Evolutionary conservation across 768 basidiomycete genomes (phyloP), one percentile per base, ranked within the genome.

Genomic region (Trametes punicea): DNA sequence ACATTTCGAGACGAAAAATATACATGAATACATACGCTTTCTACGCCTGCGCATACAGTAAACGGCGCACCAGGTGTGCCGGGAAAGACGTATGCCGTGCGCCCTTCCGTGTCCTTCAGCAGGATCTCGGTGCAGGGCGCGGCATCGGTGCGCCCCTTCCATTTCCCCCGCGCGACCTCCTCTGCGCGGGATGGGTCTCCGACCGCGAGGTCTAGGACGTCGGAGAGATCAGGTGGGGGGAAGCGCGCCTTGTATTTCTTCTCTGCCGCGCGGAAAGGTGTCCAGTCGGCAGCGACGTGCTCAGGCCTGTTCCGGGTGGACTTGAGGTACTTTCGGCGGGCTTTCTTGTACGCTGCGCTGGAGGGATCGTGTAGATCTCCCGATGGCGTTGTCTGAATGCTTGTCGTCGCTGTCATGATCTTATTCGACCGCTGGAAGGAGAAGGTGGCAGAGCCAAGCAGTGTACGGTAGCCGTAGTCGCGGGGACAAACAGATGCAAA

Each of bases 161-260:
- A 86, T 6, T 70, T 67, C 11, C 80, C 81, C 1, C 66, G 65
- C 3, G 67, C 61, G 26, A 81, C 68, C 63, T 85, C 82, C 21
- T 69, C 62, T 3, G 62, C 59, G 38, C 81, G 68, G 3, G 62
- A 27, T 1, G 67, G 61, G 63, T 83, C 76, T n/a, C 78, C 65
- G 27, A 68, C 67, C 2, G 82, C 80, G 36, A 88, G 74, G 70
- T 93, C 90, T 3, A 93, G 76, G 16, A 88, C 87, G 38, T 71
- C 68, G 23, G 78, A 78, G 7, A 93, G 76, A 71, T 90, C 84
- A 2, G 85, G 89, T 0, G 87, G 89, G 4, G 89, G 89, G 65
- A 88, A 91, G 27, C 80, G 78, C 0, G 87, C 77, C 70, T 92
- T 93, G 77, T 81, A 93, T 39, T 74, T 79, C 71, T 93, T 93